phyloP scores from a whole-genome alignment of 805 yeast species.

The Tetrapisispora phaffii region DNA sequence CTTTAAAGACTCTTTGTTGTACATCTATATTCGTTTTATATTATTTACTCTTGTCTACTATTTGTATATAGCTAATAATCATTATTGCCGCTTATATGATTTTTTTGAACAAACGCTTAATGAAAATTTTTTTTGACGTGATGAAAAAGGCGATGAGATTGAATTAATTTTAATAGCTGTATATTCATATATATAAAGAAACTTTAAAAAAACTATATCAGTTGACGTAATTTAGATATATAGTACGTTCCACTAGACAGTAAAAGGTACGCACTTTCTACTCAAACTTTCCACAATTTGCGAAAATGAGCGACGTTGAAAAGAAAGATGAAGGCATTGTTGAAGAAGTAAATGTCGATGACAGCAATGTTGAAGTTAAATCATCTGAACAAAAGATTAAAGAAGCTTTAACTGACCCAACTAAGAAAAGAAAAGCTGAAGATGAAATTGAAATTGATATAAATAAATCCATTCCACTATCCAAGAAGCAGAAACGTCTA shows the following conservation, averaged over 20 bases:
- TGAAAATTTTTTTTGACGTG: constrained; percentile 9
- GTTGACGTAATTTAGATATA: no score
- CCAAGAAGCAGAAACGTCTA: constrained; percentile 83
- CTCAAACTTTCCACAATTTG: not conserved
- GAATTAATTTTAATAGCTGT: constrained; percentile 1
- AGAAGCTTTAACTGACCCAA: constrained; percentile 28
- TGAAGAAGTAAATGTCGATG: constrained; percentile 8
- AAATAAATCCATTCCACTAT: constrained; percentile 65
- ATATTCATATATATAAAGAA: not conserved
- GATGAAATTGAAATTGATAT: constrained; percentile 62
- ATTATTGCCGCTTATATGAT: not conserved
- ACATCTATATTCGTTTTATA: not conserved
- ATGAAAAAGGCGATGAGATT: constrained; percentile 14
- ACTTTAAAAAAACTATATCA: no score
- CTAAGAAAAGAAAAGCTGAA: constrained; percentile 31
- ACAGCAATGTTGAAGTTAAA: constrained; percentile 17
- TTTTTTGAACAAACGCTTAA: not conserved
- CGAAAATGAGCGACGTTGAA: not conserved
- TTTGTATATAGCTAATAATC: no score
- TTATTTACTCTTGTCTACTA: no score
- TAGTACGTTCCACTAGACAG: no score
- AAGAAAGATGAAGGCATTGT: not conserved
- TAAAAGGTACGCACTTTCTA: not conserved
- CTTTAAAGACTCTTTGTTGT: not conserved
- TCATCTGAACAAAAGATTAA: constrained; percentile 24